Base-by-base conservation (phyloP, 2,329 filamentous ascomycete genomes). In the Setomelanomma holmii region DNA sequence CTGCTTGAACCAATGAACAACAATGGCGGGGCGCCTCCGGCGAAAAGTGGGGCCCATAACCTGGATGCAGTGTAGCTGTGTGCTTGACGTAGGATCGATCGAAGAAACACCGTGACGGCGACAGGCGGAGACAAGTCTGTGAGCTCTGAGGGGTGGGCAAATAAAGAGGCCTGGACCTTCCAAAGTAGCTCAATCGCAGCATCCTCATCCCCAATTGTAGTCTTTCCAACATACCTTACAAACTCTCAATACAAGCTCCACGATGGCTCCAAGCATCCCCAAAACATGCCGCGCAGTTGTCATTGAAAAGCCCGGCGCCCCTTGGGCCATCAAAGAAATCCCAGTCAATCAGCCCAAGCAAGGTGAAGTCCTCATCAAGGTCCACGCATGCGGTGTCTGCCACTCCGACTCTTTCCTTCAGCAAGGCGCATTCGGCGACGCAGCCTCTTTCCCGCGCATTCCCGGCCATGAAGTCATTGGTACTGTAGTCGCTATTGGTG, bases 401-500 rank as follows among this genome's bases (percentile, higher is more conserved):
- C 86, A 86, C 69, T 83, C 82, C 0, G 89, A 91, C 62, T 39
- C 24, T 5, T 64, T 67, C 30, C n/a, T 70, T n/a, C 67, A 70
- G 42, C 27, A 66, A 38, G 67, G 68, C 12, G 45, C 46, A 12
- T 55, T 68, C 34, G 67, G 66, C 1, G 48, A 50, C 0, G 19
- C 23, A n/a, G 61, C 40, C n/a, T 40, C 57, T 3, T 79, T 75
- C 62, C 88, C 88, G 1, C 80, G 84, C 5, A 75, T 86, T 2
- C 86, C 87, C 0, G 89, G 89, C 19, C 89, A 93, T 73, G 89
- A 92, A 70, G 77, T 88, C 27, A 82, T 92, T 48, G 89, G 89
- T 10, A 82, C 84, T 11, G 79, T 92, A 3, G 86, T 84, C 14
- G 82, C 83, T 5, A 70, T 90, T 0, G 85, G 86, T 5, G 76